Conservation (phyloP, 2,329 filamentous ascomycete genomes). For the Stemphylium beticola region DNA sequence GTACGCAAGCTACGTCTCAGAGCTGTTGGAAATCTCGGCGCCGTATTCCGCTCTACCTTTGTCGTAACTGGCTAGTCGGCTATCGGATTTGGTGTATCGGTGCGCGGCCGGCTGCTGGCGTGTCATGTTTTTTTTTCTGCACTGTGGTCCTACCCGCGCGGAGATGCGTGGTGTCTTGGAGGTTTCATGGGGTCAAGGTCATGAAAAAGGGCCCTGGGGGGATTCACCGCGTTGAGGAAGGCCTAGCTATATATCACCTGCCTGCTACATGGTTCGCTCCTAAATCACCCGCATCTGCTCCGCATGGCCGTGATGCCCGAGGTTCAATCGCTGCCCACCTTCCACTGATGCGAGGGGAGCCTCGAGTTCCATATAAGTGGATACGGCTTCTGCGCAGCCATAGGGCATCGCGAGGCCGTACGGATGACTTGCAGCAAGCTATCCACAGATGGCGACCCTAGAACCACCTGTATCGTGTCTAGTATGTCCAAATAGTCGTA, state of each 20-base stretch:
- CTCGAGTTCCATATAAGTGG: constrained; percentile 8
- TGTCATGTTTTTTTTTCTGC: constrained; percentile 17
- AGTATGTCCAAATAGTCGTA: background rate
- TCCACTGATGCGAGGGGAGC: constrained; percentile 4
- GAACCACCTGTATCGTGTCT: background rate
- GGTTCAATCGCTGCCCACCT: constrained; percentile 18
- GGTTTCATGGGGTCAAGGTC: constrained; percentile 27
- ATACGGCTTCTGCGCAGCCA: background rate
- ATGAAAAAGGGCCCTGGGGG: constrained; percentile 15
- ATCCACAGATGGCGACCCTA: background rate
- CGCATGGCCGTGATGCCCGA: constrained; percentile 36
- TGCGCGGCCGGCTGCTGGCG: constrained; percentile 36
- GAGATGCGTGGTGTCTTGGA: constrained; percentile 23
- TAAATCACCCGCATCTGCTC: constrained; percentile 34
- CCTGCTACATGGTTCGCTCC: constrained; percentile 22
- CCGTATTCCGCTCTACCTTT: constrained; percentile 13
- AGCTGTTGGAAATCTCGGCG: constrained; percentile 34
- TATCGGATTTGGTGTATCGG: constrained; percentile 9
- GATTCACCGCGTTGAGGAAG: constrained; percentile 21
- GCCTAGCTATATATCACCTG: constrained; percentile 34
- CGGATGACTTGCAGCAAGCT: background rate
- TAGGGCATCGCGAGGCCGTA: background rate
- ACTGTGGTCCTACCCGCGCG: constrained; percentile 22
- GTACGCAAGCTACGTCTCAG: constrained; percentile 24
- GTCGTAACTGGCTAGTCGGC: constrained; percentile 21